Conservation (phyloP, 768 basidiomycete species). For the Rhizopogon vesiculosus region DNA sequence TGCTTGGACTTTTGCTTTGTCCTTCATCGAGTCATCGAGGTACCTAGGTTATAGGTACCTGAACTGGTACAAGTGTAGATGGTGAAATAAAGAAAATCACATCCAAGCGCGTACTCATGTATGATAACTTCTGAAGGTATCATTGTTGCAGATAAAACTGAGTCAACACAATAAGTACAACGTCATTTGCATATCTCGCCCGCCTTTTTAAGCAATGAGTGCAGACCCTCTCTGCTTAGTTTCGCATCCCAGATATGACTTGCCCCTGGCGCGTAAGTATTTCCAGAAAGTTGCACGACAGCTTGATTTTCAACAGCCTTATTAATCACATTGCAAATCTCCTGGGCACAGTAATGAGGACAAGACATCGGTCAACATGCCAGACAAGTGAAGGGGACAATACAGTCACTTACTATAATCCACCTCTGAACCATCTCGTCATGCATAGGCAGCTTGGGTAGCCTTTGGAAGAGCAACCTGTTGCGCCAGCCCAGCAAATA, state of each 20-base stretch:
- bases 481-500: background rate
- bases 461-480: background rate
- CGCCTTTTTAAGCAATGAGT: background rate
- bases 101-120: background rate
- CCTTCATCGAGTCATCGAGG: too few relatives aligned
- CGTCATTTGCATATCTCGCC: background rate
- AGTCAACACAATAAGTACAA: background rate
- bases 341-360: background rate
- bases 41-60: too few relatives aligned
- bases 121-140: background rate
- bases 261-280: background rate
- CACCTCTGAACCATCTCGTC: conserved; percentile 1
- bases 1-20: too few relatives aligned
- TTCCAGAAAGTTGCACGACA: background rate
- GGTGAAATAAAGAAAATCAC: too few relatives aligned
- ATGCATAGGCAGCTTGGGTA: background rate
- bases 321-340: conserved; percentile 2
- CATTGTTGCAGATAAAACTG: background rate
- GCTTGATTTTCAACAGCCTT: background rate
- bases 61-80: too few relatives aligned
- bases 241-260: conserved; percentile 1
- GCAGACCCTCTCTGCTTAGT: background rate
- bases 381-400: background rate
- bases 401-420: background rate
- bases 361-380: background rate